phyloP scores from a whole-genome alignment of 1,284 basidiomycete species.

The Ganoderma sp. region DNA sequence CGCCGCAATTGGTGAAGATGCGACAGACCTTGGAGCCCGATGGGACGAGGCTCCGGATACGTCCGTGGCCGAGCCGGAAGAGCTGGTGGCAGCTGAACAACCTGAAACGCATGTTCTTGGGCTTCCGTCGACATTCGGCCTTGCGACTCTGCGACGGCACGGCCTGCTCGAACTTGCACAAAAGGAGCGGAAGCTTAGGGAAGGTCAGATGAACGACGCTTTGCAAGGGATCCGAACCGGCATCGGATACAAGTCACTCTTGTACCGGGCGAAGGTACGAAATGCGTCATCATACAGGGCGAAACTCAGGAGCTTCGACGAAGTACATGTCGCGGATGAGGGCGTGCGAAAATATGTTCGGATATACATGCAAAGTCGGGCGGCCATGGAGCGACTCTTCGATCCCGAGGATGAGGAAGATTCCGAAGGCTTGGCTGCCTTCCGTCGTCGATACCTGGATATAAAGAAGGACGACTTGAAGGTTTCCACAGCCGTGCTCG shows the following conservation, averaged over 20 bases:
- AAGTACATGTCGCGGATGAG: slow-evolving; percentile 6
- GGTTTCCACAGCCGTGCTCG: not conserved
- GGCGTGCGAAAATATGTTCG: not conserved
- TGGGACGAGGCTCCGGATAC: not conserved
- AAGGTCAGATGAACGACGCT: slow-evolving; percentile 2
- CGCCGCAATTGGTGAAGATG: not conserved
- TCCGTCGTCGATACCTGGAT: not conserved
- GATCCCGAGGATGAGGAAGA: not conserved
- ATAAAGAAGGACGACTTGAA: slow-evolving; percentile 6
- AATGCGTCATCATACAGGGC: not conserved
- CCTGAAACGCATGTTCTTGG: not conserved
- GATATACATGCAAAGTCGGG: not conserved
- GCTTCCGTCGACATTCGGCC: slow-evolving; percentile 1
- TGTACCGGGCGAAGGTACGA: slow-evolving; percentile 8
- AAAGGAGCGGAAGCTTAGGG: slow-evolving; percentile 5
- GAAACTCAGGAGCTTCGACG: slow-evolving; percentile 8
- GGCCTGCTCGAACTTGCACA: not conserved
- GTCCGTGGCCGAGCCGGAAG: not conserved
- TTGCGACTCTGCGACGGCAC: too few relatives aligned
- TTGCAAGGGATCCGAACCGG: slow-evolving; percentile 12
- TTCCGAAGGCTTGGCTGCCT: too few relatives aligned
- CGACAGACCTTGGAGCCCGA: not conserved
- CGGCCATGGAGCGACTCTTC: not conserved
- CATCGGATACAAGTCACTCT: slow-evolving; percentile 15
- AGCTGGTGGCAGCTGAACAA: too few relatives aligned